These are phyloP conservation scores for Boehmeria nivea DNA, from an alignment of 306 rosid genomes.

Conservation along the genomic window DNA sequence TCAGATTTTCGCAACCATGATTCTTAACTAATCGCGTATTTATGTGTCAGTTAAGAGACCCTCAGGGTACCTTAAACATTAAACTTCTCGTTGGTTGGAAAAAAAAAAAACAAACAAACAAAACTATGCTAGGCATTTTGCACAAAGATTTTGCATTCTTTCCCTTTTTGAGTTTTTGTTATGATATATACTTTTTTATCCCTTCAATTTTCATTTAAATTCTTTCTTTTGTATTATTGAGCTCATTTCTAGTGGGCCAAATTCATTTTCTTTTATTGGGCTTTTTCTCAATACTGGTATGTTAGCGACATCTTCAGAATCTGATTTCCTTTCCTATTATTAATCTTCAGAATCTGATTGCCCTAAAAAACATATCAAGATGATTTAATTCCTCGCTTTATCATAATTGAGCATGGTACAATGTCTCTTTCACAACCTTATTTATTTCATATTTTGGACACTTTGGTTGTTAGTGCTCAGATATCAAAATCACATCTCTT, in stretches of 20 bases:
- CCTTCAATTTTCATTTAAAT: not conserved
- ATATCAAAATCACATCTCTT: not conserved
- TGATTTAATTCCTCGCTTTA: not conserved
- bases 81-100: too few relatives aligned
- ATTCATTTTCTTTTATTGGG: not conserved
- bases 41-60: too few relatives aligned
- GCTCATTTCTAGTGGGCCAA: constrained; percentile 1
- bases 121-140: too few relatives aligned
- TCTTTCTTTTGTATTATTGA: not conserved
- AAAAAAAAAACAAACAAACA: too few relatives aligned
- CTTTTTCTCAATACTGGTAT: too few relatives aligned
- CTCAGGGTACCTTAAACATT: too few relatives aligned
- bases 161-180: too few relatives aligned
- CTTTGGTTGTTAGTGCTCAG: not conserved
- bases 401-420: not conserved
- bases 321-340: too few relatives aligned
- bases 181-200: not conserved
- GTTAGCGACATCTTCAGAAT: too few relatives aligned
- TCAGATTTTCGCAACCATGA: too few relatives aligned
- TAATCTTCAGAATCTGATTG: not conserved
- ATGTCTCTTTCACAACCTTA: not conserved
- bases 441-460: not conserved
- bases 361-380: not conserved
- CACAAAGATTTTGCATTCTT: too few relatives aligned
- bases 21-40: too few relatives aligned